Evolutionary conservation across 495 filamentous ascomycete genomes (phyloP), one percentile per base, ranked within the genome.

Genomic region (Aspergillus homomorphus): DNA sequence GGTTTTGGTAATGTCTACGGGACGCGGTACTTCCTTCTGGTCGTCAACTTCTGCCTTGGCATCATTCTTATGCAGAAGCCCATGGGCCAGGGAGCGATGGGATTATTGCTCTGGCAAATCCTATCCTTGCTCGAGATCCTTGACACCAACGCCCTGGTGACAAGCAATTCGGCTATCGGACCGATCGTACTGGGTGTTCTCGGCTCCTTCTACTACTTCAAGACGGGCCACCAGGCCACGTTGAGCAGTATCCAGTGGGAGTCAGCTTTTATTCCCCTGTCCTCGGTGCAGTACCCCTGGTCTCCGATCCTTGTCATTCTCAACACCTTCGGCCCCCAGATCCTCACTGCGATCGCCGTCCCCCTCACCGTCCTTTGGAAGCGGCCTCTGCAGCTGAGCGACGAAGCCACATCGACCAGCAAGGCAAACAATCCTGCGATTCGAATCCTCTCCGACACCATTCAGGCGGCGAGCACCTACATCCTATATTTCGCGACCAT

Each of bases 221-320:
- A 93, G 64, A 99, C 94, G 0, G 94, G 94, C 62, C 94, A 99
- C 73, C 95, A 98, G 72, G 93, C 93, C 16, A 88, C 86, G 0
- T 82, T 96, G 21, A 81, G 84, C 63, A 87, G 83, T 58, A 95
- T 99, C 69, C 95, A 99, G 65, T 99, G 94, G 94, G 92, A 98
- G 72, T 80, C 83, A n/a, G 93, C 91, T 21, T 98, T 98, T 79
- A 89, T 99, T 63, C 88, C 95, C 1, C 78, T 98, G 24, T 81
- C 85, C 46, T 83, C 85, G 2, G 83, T 98, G 66, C 82, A 82
- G 61, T 97, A 98, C 73, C 94, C 95, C 30, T 97, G 88, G 87
- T 86, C 85, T 10, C 92, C 94, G 0, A 59, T 97, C 8, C 76
- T 91, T 6, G 86, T 99, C 46, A 72, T 86, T 4, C 79, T 93